phyloP scores from a whole-genome alignment of 306 rosid genomes.

The Dryas octopetala region DNA sequence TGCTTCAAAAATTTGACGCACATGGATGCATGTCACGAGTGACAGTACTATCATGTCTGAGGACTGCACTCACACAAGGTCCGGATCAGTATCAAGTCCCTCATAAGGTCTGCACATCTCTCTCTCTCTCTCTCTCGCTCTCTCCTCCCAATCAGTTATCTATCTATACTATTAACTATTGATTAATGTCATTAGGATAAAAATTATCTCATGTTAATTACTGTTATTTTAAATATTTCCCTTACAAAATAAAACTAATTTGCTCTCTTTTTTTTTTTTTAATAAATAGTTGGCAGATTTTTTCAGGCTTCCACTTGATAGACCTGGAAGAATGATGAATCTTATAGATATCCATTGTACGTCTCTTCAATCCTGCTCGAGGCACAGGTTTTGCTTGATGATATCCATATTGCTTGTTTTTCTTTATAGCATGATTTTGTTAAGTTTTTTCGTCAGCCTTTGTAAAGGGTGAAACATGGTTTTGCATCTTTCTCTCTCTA shows the following conservation, averaged over 20 bases:
- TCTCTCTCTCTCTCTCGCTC: no score
- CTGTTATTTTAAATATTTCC: neutral
- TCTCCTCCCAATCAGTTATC: no score
- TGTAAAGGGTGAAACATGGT: neutral
- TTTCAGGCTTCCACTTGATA: conserved; percentile 82
- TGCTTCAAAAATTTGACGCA: no score
- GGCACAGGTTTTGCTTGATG: conserved; percentile 74
- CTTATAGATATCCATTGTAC: conserved; percentile 78
- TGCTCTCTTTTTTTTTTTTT: conserved; percentile 10
- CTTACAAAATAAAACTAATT: conserved; percentile 10
- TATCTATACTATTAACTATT: neutral
- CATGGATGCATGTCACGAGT: no score
- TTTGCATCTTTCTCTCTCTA: conserved; percentile 8
- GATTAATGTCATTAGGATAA: neutral
- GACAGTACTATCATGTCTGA: no score
- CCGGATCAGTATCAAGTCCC: no score
- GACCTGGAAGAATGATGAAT: conserved; percentile 88
- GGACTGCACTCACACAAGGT: no score
- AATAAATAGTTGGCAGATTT: conserved; percentile 85
- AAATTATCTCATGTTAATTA: neutral
- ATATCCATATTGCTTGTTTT: neutral
- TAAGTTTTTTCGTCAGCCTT: conserved; percentile 6
- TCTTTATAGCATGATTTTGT: conserved; percentile 14
- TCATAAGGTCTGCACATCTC: no score
- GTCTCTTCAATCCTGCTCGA: conserved; percentile 89